Base-by-base conservation (phyloP, 306 rosid species). In the Inga leiocalycina region DNA sequence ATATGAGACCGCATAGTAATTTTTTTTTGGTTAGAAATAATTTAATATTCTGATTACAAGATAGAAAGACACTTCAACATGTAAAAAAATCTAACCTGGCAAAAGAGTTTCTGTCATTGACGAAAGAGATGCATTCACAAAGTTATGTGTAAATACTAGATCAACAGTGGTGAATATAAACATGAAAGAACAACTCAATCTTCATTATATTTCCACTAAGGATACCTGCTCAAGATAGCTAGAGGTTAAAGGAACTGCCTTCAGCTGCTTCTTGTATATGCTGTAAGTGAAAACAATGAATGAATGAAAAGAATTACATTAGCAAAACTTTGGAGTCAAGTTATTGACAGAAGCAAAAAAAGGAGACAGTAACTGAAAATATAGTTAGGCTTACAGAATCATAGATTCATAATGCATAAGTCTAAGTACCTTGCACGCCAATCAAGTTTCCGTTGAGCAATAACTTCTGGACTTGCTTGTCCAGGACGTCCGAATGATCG, bases 401-500 rank as follows among this genome's bases (percentile, higher is more conserved):
- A n/a, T 27, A 80, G 8, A 1, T 11, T 39, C 43, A 16, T 56
- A 37, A 64, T 27, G 37, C 43, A 27, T 43, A 34, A 73, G 39
- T 71, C 57, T 7, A 43, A 35, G 68, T 68, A 91, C 93, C 93
- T 89, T 15, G 86, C 79, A 45, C 95, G 90, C 95, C 93, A 91
- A 65, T 87, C 88, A 79, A 88, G 87, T 83, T 85, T 88, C 82
- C 93, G 79, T 68, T 76, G 78, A 39, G 84, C 83, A 71, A 90
- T 76, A 65, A 85, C 78, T 59, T 87, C 80, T 13, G 80, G 57
- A 49, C 80, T 79, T 46, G 83, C 88, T 56, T 80, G 27, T 67
- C 80, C 91, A 59, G 85, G 77, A 80, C 80, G 89, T 49, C 93
- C 92, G 79, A 91, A 91, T 69, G 92, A 91, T 51, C 93, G 84